Percentiles rank a stretch among this genome's conserved stretches.
Conservation (phyloP, 2,329 filamentous ascomycete species). For the Ophiostoma quercus region DNA sequence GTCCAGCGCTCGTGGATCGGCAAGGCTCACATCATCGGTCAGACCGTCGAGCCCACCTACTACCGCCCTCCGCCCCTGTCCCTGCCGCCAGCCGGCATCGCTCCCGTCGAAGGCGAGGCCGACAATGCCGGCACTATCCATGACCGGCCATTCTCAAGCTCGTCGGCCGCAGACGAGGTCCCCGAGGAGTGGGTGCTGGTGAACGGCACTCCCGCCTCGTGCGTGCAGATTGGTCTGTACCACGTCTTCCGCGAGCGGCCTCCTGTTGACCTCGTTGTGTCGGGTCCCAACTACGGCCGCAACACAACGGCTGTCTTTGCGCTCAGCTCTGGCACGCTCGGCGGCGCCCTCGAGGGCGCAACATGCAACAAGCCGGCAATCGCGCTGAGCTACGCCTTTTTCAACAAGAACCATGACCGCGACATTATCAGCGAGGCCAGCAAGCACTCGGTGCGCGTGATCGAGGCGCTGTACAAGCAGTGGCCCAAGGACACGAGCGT, state of each 20-base stretch:
- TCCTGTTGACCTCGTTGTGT: constrained; percentile 70
- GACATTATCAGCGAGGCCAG: constrained; percentile 73
- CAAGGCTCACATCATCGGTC: constrained; percentile 93
- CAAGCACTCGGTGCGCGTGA: constrained; percentile 65
- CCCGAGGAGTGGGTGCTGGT: constrained; percentile 74
- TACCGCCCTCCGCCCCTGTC: constrained; percentile 55
- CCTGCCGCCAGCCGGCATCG: constrained; percentile 36
- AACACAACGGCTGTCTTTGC: constrained; percentile 79
- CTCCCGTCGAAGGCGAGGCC: constrained; percentile 38
- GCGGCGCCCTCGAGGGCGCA: constrained; percentile 71
- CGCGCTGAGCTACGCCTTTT: constrained; percentile 87
- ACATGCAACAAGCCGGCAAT: constrained; percentile 66
- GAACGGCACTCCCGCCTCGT: constrained; percentile 74
- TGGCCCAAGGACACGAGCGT: constrained; percentile 63
- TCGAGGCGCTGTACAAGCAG: constrained; percentile 71
- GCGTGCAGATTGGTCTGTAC: constrained; percentile 75
- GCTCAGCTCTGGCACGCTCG: constrained; percentile 70
- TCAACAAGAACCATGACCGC: constrained; percentile 75
- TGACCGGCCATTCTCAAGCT: constrained; percentile 42
- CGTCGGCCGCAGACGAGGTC: not conserved
- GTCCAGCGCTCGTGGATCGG: constrained; percentile 96
- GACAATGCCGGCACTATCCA: constrained; percentile 60
- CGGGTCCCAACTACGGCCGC: constrained; percentile 76
- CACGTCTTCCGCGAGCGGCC: constrained; percentile 71
- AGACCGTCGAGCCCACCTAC: constrained; percentile 77